Conservation (phyloP, 768 basidiomycete species). For the Ephemerocybe angulata region DNA sequence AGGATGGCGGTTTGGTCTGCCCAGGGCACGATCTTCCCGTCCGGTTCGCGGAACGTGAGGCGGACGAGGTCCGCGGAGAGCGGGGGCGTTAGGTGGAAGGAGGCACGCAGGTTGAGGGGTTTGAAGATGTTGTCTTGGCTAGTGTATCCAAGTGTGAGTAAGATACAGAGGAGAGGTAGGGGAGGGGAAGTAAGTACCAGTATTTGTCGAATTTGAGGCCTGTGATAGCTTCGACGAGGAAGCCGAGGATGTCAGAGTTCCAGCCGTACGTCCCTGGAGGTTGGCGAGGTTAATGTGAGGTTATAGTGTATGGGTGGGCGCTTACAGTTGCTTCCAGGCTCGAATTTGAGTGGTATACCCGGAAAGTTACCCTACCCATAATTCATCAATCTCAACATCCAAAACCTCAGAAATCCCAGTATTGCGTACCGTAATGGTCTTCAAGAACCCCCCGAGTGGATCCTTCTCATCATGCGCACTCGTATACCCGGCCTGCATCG, state of each 20-base stretch:
- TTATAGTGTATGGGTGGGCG: background rate
- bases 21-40: slow-evolving; percentile 18
- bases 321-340: slow-evolving; percentile 30
- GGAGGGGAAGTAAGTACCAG: slow-evolving; percentile 18
- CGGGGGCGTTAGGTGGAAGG: slow-evolving; percentile 27
- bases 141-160: background rate
- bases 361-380: slow-evolving; percentile 19
- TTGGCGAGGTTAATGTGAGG: background rate
- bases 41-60: slow-evolving; percentile 19
- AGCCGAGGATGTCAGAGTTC: slow-evolving; percentile 72
- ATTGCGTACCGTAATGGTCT: background rate
- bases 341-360: slow-evolving; percentile 24
- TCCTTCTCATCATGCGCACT: slow-evolving; percentile 22
- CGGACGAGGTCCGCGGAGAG: slow-evolving; percentile 17
- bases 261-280: slow-evolving; percentile 27
- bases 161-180: background rate
- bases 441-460: slow-evolving; percentile 2
- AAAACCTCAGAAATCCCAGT: background rate
- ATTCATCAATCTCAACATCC: background rate
- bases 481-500: slow-evolving; percentile 18
- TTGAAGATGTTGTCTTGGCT: slow-evolving; percentile 31
- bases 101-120: slow-evolving; percentile 26
- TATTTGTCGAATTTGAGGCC: slow-evolving; percentile 57
- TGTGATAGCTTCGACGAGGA: slow-evolving; percentile 99
- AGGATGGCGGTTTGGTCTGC: slow-evolving; percentile 17